phyloP scores from a whole-genome alignment of 495 filamentous ascomycete species.

The Penicillium dipodomyicola region DNA sequence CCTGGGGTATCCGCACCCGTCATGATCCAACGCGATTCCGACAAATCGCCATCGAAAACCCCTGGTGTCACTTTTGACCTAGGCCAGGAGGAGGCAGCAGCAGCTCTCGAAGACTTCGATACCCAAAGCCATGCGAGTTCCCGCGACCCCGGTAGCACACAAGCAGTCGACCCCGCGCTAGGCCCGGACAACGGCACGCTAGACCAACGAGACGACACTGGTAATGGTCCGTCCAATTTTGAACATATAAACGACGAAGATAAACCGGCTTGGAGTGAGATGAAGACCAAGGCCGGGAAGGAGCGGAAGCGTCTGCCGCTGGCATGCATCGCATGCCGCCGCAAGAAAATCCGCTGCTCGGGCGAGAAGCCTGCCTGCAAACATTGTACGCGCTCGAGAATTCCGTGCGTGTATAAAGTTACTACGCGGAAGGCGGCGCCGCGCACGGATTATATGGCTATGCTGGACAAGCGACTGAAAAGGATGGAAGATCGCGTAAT shows the following conservation, averaged over 20 bases:
- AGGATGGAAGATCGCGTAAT: slow-evolving; percentile 98
- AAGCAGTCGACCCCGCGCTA: slow-evolving; percentile 26
- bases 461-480: slow-evolving; percentile 90
- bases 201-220: slow-evolving; percentile 25
- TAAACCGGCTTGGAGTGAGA: slow-evolving; percentile 82
- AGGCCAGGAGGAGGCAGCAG: slow-evolving; percentile 32
- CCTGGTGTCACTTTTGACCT: slow-evolving; percentile 26
- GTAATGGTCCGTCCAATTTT: slow-evolving; percentile 53
- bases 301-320: slow-evolving; percentile 90
- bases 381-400: slow-evolving; percentile 89
- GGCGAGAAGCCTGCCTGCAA: slow-evolving; percentile 97
- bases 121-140: slow-evolving; percentile 47
- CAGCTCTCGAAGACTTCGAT: slow-evolving; percentile 41
- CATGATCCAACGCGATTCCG: slow-evolving; percentile 45
- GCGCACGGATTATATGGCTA: slow-evolving; percentile 97
- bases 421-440: slow-evolving; percentile 94
- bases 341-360: slow-evolving; percentile 98
- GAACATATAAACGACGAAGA: slow-evolving; percentile 42
- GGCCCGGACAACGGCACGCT: slow-evolving; percentile 24
- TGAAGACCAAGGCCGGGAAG: slow-evolving; percentile 98
- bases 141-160: slow-evolving; percentile 39
- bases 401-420: slow-evolving; percentile 98
- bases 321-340: slow-evolving; percentile 91
- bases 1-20: slow-evolving; percentile 45
- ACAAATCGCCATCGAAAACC: slow-evolving; percentile 39